These are phyloP conservation scores for Angomonas desouzai DNA, from an alignment of 208 protist species.

Conservation along the genomic window DNA sequence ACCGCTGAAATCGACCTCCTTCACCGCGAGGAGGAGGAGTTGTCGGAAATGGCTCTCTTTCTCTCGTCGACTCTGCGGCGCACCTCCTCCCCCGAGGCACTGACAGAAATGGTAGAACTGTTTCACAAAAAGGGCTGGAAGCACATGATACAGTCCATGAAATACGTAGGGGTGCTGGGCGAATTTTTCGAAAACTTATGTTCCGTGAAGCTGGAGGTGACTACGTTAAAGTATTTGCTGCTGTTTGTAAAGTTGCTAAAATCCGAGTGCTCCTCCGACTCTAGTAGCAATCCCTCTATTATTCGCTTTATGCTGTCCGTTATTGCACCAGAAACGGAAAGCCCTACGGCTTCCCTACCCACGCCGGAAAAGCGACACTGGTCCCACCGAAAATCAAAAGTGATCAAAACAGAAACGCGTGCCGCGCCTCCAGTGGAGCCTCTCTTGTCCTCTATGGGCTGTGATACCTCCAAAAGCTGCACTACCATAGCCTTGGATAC, in stretches of 20 bases:
- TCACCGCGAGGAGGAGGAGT: slow-evolving; percentile 60
- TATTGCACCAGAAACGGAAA: not conserved
- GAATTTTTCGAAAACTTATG: slow-evolving; percentile 36
- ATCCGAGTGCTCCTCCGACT: not conserved
- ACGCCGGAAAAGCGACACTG: not conserved
- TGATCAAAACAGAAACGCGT: not conserved
- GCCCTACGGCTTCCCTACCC: too few relatives aligned
- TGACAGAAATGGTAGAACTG: slow-evolving; percentile 37
- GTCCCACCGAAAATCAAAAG: not conserved
- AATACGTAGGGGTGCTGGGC: slow-evolving; percentile 33
- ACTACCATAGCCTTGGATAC: slow-evolving; percentile 1
- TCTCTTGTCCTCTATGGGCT: not conserved
- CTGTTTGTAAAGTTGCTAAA: not conserved
- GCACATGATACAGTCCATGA: slow-evolving; percentile 41
- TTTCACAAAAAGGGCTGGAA: slow-evolving; percentile 21
- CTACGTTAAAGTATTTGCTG: not conserved
- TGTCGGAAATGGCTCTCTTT: slow-evolving; percentile 75
- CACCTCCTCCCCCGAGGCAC: slow-evolving; percentile 21
- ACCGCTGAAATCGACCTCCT: slow-evolving; percentile 60
- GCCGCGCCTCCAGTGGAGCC: not conserved
- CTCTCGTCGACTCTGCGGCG: slow-evolving; percentile 31
- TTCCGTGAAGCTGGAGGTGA: not conserved
- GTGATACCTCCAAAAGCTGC: not conserved
- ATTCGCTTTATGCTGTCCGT: not conserved
- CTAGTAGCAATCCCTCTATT: not conserved